Evolutionary conservation across 495 filamentous ascomycete genomes (phyloP), one percentile per base, ranked within the genome.

Genomic region (Choiromyces venosus): DNA sequence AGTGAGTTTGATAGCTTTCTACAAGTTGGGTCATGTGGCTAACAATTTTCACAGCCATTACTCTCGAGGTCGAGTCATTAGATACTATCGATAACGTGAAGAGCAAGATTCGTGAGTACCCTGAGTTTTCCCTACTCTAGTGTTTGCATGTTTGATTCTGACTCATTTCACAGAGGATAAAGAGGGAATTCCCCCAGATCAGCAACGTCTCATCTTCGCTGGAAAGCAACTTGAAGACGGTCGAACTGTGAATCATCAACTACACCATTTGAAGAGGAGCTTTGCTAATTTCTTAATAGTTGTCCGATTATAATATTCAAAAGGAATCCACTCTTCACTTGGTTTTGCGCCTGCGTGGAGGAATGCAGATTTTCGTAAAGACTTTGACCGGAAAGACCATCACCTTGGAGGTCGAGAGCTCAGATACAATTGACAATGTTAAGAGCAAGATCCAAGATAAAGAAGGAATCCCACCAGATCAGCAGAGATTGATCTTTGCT

Each of bases 31-130:
- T 79, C 25, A 33, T 70, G 14, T 16, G 44, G 37, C 69, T 79
- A 70, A 79, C 66, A 61, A 61, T 37, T 46, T 33, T 37, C 52
- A 37, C 64, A 81, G 78, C 95, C 85, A 99, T 98, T 90, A 97
- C 95, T 85, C 92, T 98, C 83, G 95, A 99, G 88, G 94, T 97
- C 83, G 94, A 97, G 89, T 96, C 93, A 83, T 92, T 89, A 83
- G 94, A 98, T 87, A 97, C 95, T 78, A 98, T 99, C 91, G 95
- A 96, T 88, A 95, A 95, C 87, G 92, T 96, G 84, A 96, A 96
- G 87, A 87, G 89, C 84, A 96, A 96, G 88, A 96, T 99, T 84
- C 95, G 52, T 61, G 52, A 61, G 52, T 61, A 29, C 25, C n/a
- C 52, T n/a, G 33, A 33, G 25, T 61, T 61, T 61, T 33, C 12